A percentile compares a stretch with the other conserved stretches of the same genome.
Conservation (phyloP, 2,329 filamentous ascomycete genomes). For the Leptodontidium sp. region DNA sequence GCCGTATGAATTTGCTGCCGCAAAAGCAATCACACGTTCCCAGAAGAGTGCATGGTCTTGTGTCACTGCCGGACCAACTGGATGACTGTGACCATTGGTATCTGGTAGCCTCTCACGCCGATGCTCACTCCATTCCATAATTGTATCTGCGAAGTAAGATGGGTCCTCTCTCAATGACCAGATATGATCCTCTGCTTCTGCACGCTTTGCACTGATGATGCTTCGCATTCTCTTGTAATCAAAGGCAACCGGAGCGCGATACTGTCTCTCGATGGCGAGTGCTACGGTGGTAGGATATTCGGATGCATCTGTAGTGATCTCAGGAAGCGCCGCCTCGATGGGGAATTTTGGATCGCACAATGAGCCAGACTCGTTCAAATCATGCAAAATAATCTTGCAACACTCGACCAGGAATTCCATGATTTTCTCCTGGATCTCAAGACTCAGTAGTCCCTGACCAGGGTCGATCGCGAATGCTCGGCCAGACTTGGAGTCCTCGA, state of each 20-base stretch:
- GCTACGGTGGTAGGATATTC: background rate
- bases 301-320: background rate
- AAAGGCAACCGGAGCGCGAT: background rate
- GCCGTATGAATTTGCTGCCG: background rate
- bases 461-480: background rate
- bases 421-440: background rate
- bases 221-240: background rate
- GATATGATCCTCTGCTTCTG: slow-evolving; percentile 60
- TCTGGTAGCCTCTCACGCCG: slow-evolving; percentile 54
- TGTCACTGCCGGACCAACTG: background rate
- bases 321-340: background rate
- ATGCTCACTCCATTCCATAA: slow-evolving; percentile 57
- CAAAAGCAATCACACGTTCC: background rate
- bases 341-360: background rate
- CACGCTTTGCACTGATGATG: slow-evolving; percentile 46
- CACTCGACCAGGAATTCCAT: background rate
- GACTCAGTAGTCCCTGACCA: background rate
- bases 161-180: slow-evolving; percentile 66
- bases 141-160: slow-evolving; percentile 57
- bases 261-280: background rate
- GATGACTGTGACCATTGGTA: background rate
- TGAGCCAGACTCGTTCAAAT: background rate
- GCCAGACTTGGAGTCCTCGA: background rate
- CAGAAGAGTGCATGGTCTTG: background rate
- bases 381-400: background rate